Evolutionary conservation across 2,329 filamentous ascomycete genomes (phyloP).

Genomic region (Colletotrichum filicis): DNA sequence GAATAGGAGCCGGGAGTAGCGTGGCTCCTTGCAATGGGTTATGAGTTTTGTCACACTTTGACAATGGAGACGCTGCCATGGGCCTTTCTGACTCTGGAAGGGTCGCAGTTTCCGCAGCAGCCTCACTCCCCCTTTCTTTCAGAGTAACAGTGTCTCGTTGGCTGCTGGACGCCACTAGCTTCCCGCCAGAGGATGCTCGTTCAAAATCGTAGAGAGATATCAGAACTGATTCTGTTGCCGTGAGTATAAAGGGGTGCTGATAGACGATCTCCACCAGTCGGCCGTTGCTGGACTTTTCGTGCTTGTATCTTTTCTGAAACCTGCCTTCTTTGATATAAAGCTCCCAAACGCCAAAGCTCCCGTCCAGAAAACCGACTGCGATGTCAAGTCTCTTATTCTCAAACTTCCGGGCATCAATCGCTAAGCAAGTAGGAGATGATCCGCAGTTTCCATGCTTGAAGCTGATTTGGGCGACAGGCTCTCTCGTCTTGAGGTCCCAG

Average conservation of each 20-base stretch:
- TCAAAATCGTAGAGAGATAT: slow-evolving; percentile 81
- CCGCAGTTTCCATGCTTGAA: slow-evolving; percentile 44
- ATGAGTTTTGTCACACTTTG: not conserved
- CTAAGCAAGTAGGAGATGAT: slow-evolving; percentile 69
- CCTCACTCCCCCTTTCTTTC: slow-evolving; percentile 16
- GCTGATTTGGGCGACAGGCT: slow-evolving; percentile 63
- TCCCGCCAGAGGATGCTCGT: not conserved
- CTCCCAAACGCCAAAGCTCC: slow-evolving; percentile 77
- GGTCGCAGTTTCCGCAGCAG: slow-evolving; percentile 18
- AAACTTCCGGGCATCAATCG: slow-evolving; percentile 67
- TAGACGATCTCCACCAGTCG: slow-evolving; percentile 77
- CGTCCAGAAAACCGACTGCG: slow-evolving; percentile 76
- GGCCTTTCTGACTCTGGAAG: slow-evolving; percentile 20
- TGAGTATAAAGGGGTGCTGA: slow-evolving; percentile 80
- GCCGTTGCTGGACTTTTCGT: slow-evolving; percentile 71
- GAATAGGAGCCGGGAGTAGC: slow-evolving; percentile 55
- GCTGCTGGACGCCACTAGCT: slow-evolving; percentile 1
- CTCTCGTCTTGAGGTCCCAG: slow-evolving; percentile 77
- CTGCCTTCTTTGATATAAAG: slow-evolving; percentile 57
- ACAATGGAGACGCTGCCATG: not conserved
- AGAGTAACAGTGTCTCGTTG: not conserved
- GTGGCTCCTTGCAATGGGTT: not conserved
- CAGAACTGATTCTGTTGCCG: slow-evolving; percentile 78
- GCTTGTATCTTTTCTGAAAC: slow-evolving; percentile 65
- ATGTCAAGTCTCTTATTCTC: slow-evolving; percentile 64